phyloP scores from a whole-genome alignment of 768 basidiomycete species.

The Agaricus blazei region DNA sequence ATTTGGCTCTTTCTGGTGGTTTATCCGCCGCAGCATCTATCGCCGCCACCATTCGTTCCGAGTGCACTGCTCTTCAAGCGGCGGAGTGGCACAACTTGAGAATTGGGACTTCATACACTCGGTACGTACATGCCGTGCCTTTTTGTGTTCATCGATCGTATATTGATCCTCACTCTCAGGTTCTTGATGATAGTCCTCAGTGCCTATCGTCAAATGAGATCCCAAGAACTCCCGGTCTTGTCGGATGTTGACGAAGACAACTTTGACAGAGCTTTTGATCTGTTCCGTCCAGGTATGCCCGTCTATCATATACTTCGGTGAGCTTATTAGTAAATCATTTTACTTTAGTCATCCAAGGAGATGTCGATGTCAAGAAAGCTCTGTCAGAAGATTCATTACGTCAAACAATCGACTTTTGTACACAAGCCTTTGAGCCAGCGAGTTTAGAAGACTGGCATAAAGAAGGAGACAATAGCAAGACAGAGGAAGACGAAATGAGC shows the following conservation, averaged over 20 bases:
- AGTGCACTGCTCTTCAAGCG: constrained; percentile 24
- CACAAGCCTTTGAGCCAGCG: constrained; percentile 13
- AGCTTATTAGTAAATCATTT: neutral
- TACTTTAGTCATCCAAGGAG: constrained; percentile 22
- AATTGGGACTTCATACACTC: constrained; percentile 28
- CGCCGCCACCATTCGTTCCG: constrained; percentile 24
- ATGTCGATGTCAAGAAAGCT: constrained; percentile 16
- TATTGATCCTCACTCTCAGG: constrained; percentile 16
- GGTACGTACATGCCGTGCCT: constrained; percentile 15
- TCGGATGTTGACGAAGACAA: constrained; percentile 40
- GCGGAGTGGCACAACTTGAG: constrained; percentile 26
- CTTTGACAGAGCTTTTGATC: constrained; percentile 42
- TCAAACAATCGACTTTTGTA: constrained; percentile 16
- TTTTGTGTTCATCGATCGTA: neutral
- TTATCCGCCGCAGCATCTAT: constrained; percentile 31
- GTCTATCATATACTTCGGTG: neutral
- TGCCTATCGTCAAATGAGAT: constrained; percentile 42
- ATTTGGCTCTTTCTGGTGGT: constrained; percentile 26
- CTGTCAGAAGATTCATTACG: constrained; percentile 16
- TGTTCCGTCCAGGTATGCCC: constrained; percentile 30
- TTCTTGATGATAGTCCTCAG: constrained; percentile 43
- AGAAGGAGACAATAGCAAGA: neutral
- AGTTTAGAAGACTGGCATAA: constrained; percentile 12
- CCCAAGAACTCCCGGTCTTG: constrained; percentile 33
- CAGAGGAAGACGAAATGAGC: neutral